Conservation (phyloP, 202 grass and related monocot species). For the Schoenoplectus triqueter region DNA sequence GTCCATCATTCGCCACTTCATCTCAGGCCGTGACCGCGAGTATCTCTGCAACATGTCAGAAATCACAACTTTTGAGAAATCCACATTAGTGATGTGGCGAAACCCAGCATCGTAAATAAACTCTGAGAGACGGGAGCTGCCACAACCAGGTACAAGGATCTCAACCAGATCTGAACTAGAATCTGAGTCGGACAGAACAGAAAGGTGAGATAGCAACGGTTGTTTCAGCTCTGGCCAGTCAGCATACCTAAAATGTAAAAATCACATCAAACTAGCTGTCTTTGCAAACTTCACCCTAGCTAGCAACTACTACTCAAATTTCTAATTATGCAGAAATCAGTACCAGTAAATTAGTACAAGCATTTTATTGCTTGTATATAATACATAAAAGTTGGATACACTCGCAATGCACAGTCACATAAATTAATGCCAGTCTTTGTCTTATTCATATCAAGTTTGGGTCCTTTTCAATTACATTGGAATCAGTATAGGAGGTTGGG, state of each 20-base stretch:
- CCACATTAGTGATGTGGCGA: slow-evolving; percentile 72
- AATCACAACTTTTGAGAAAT: slow-evolving; percentile 85
- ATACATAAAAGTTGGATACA: not conserved
- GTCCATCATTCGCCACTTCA: slow-evolving; percentile 97
- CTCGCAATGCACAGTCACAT: not conserved
- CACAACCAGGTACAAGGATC: slow-evolving; percentile 88
- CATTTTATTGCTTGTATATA: not conserved
- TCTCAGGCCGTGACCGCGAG: slow-evolving; percentile 74
- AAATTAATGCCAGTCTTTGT: not conserved
- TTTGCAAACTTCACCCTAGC: not conserved
- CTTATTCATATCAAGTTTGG: not conserved
- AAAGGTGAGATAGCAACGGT: slow-evolving; percentile 64
- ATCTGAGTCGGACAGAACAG: not conserved
- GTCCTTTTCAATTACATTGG: not conserved
- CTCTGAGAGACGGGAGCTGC: slow-evolving; percentile 83
- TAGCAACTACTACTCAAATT: not conserved
- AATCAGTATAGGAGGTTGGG: not conserved
- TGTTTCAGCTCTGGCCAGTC: slow-evolving; percentile 70
- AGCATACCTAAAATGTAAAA: slow-evolving; percentile 40
- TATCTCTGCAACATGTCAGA: slow-evolving; percentile 83
- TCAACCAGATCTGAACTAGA: slow-evolving; percentile 41
- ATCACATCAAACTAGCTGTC: not conserved
- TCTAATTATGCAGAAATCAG: not conserved
- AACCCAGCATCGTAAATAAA: slow-evolving; percentile 82
- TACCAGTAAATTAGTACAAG: not conserved